Evolutionary conservation across 352 stramenopile genomes (phyloP).

Genomic region (Pythium plurisporium): DNA sequence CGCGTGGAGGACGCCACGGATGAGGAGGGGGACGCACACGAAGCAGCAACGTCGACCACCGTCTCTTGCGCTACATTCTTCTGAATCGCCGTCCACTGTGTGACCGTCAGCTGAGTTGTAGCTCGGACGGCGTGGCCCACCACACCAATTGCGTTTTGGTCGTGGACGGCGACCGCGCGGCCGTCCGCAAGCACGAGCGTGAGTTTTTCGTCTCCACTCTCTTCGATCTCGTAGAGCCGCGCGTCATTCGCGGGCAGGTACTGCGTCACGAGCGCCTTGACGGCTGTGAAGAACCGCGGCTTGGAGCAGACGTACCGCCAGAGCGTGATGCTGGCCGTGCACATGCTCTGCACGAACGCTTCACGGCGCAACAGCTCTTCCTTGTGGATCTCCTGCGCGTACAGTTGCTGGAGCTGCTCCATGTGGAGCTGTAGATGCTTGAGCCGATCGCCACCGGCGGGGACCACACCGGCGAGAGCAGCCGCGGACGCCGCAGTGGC

Average conservation of each 20-base stretch:
- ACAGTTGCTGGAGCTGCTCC: constrained; percentile 45
- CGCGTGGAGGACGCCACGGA: neutral
- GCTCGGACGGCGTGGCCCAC: constrained; percentile 5
- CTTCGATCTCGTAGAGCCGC: constrained; percentile 29
- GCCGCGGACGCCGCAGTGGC: constrained; percentile 1
- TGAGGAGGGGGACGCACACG: neutral
- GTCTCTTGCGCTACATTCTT: neutral
- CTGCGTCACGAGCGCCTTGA: constrained; percentile 37
- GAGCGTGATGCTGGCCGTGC: constrained; percentile 42
- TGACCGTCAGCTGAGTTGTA: neutral
- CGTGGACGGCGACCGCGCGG: neutral
- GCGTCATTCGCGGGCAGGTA: constrained; percentile 30
- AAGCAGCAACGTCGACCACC: neutral
- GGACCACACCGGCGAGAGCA: constrained; percentile 12
- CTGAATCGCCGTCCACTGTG: constrained; percentile 5
- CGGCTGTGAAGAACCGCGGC: constrained; percentile 31
- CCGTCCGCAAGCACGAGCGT: constrained; percentile 5
- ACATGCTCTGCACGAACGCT: constrained; percentile 36
- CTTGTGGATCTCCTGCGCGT: constrained; percentile 40
- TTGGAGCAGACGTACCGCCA: constrained; percentile 36
- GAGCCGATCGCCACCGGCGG: constrained; percentile 22
- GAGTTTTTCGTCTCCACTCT: neutral
- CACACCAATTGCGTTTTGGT: neutral
- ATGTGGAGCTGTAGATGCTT: constrained; percentile 46
- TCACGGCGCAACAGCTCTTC: constrained; percentile 36